A percentile compares a stretch with the other conserved stretches of the same genome.
Conservation (phyloP, 768 basidiomycete species). For the Lentinula sp. region DNA sequence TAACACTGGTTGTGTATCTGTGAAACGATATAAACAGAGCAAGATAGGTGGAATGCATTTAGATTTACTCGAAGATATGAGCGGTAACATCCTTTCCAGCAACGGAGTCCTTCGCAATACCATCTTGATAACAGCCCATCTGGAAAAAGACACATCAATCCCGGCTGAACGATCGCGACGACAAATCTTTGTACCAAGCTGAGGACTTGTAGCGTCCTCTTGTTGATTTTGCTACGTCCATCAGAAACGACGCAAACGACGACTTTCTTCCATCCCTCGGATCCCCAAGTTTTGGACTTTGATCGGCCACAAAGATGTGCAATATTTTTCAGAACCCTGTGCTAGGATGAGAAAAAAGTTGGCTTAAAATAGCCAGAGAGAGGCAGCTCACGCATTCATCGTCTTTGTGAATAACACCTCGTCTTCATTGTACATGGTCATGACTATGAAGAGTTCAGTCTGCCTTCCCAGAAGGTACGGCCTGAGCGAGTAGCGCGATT, state of each 20-base stretch:
- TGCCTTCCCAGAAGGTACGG: slow-evolving; percentile 74
- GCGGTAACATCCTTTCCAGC: slow-evolving; percentile 89
- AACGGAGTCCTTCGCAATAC: slow-evolving; percentile 84
- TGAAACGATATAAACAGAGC: slow-evolving; percentile 1
- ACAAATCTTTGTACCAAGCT: slow-evolving; percentile 48
- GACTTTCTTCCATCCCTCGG: slow-evolving; percentile 86
- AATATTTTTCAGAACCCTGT: slow-evolving; percentile 80
- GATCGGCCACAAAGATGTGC: slow-evolving; percentile 68
- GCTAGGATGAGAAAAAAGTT: neutral
- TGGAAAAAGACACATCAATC: slow-evolving; percentile 16
- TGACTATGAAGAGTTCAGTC: slow-evolving; percentile 91
- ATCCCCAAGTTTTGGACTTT: slow-evolving; percentile 78
- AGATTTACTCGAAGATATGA: slow-evolving; percentile 81
- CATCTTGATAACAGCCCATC: slow-evolving; percentile 89
- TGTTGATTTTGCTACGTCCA: slow-evolving; percentile 82
- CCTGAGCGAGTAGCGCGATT: slow-evolving; percentile 68
- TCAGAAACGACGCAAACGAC: slow-evolving; percentile 87
- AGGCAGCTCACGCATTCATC: slow-evolving; percentile 68
- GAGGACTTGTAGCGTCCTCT: slow-evolving; percentile 85
- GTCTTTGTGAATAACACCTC: slow-evolving; percentile 72
- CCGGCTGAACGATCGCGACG: slow-evolving; percentile 4
- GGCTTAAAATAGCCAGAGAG: neutral
- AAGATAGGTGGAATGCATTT: neutral
- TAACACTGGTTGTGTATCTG: slow-evolving; percentile 73
- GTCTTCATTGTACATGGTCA: slow-evolving; percentile 97